Evolutionary conservation across 768 basidiomycete genomes (phyloP), one percentile per base, ranked within the genome.

Genomic region (Phlebiopsis flavidoalba): DNA sequence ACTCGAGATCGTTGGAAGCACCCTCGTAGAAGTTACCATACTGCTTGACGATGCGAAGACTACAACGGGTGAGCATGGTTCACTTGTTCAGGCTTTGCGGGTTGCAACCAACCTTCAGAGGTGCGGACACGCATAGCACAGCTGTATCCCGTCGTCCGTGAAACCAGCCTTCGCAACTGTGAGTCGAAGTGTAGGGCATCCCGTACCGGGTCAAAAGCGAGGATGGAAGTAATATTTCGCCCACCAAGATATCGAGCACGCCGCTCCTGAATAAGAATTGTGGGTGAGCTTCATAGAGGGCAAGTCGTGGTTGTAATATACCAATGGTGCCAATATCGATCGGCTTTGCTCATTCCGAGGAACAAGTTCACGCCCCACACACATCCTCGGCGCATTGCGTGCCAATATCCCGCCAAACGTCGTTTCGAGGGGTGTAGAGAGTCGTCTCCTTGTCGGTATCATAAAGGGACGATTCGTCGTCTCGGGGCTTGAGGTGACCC

Each of bases 181-280:
- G 87, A 88, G n/a, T 80, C 74, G 12, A 99, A 67, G 5, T 84
- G 75, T 8, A 76, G 67, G 8, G 79, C 79, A 70, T 97, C 94
- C 53, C 89, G 81, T 7, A 73, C 71, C 3, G 83, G 80, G 56
- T 88, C 81, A 71, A 93, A n/a, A 99, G n/a, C 91, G 83, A 8
- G 96, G 97, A 68, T 95, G 90, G 76, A 88, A 96, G 74, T n/a
- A 89, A 95, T 0, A 96, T 67, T 60, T 95, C 93, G 19, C 97
- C n/a, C 97, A 14, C 97, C 97, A 7, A n/a, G 93, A 93, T 11
- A 85, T 70, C 0, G 85, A 85, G 0, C 89, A 70, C 6, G 95
- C 79, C 3, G 79, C 73, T 47, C 89, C 90, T 87, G 61, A 12
- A 26, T 1, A n/a, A 15, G 36, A 51, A 54, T 64, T 51, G 67